Percentiles rank a stretch among this genome's conserved stretches.
phyloP scores from a whole-genome alignment of 768 basidiomycete species.

The Termitomyces sp. region DNA sequence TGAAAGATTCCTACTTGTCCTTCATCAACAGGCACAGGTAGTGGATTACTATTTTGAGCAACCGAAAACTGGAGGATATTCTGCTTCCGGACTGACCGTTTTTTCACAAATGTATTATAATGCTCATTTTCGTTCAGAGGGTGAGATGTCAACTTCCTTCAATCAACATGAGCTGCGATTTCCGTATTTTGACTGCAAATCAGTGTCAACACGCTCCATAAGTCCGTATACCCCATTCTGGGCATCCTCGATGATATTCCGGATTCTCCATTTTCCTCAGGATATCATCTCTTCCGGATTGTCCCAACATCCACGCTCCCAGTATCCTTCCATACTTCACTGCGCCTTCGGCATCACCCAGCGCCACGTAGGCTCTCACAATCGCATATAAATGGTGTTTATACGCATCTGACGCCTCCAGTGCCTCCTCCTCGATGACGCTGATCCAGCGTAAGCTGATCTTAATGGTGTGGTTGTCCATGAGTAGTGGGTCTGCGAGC shows the following conservation, averaged over 20 bases:
- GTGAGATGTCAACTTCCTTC: too few species aligned
- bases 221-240: conserved; percentile 12
- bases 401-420: conserved; percentile 18
- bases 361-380: conserved; percentile 16
- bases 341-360: conserved; percentile 16
- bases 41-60: not conserved
- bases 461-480: conserved; percentile 19
- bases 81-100: too few species aligned
- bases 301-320: conserved; percentile 14
- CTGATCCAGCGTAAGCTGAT: conserved; percentile 18
- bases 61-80: not conserved
- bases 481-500: conserved; percentile 14
- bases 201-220: not conserved
- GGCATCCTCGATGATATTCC: conserved; percentile 11
- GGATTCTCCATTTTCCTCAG: conserved; percentile 10
- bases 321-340: conserved; percentile 17
- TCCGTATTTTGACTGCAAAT: not conserved
- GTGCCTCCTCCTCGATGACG: conserved; percentile 16
- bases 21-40: too few species aligned
- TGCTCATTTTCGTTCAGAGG: too few species aligned
- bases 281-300: conserved; percentile 13
- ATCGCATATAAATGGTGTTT: conserved; percentile 17
- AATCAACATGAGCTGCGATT: not conserved
- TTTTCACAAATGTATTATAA: too few species aligned
- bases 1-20: too few species aligned